Evolutionary conservation across 163 green algal genomes (phyloP), one percentile per base, ranked within the genome.

Genomic region (Scenedesmus sp.): DNA sequence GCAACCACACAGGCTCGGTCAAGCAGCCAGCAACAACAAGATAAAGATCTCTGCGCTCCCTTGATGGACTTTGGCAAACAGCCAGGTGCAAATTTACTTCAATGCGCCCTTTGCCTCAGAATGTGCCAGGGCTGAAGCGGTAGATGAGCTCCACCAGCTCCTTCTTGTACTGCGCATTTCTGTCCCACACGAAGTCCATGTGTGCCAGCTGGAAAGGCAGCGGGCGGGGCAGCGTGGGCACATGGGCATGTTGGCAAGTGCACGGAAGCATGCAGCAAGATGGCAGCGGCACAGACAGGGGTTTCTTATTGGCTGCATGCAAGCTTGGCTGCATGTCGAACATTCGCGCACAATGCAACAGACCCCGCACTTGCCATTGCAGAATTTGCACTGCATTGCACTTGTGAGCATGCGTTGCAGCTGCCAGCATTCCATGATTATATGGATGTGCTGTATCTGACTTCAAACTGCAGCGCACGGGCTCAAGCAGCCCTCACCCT

Each of bases 171-270:
- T 59, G 12, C 3, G 88, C 88, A 33, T 91, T 91, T 5, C 88
- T 44, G 59, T 87, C 88, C 79, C 79, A 91, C 5, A 92, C 88
- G 85, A 92, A 92, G 88, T 92, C 88, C 87, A 91, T 84, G 80
- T 88, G 86, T n/a, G 65, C 65, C 30, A 76, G 65, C 65, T 76
- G 65, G 40, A 24, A 24, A 16, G 37, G 37, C 35, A 35, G 7
- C 37, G 5, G 26, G 53, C 13, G n/a, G n/a, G n/a, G n/a, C n/a
- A n/a, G n/a, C n/a, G n/a, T n/a, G n/a, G n/a, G n/a, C n/a, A n/a
- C n/a, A n/a, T n/a, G n/a, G n/a, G n/a, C n/a, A 68, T 6, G 4
- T 24, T 68, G 53, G 59, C 24, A 72, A 13, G 22, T 79, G 33
- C 15, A 16, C 7, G 33, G 72, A 12, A 35, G 59, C 24, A 6